Evolutionary conservation across 306 rosid species (phyloP).

Genomic region (Prunus mongolica): DNA sequence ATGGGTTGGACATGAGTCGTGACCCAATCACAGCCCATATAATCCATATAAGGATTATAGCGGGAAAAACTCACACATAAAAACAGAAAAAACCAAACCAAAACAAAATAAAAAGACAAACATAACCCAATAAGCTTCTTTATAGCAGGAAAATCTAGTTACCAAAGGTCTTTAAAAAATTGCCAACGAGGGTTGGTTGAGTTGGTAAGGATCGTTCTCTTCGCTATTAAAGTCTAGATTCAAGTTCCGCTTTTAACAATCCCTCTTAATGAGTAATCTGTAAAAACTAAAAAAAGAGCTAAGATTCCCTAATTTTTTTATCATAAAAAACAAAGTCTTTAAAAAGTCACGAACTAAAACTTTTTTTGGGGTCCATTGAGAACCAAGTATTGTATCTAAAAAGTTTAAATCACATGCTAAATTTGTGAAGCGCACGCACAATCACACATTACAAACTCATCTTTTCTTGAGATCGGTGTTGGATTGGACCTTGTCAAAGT

Average conservation of each 20-base stretch:
- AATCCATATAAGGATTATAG: too few species aligned
- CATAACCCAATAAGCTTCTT: not conserved
- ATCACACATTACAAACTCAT: not conserved
- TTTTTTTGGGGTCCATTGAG: not conserved
- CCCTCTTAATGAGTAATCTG: rapidly evolving
- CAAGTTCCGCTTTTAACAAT: rapidly evolving
- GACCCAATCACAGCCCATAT: too few species aligned
- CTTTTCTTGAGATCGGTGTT: not conserved
- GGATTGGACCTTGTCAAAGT: not conserved
- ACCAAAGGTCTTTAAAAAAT: not conserved
- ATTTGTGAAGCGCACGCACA: not conserved
- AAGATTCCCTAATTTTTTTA: rapidly evolving
- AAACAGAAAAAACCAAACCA: too few species aligned
- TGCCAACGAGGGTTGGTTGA: not conserved
- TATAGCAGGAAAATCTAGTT: not conserved
- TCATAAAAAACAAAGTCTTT: too few species aligned
- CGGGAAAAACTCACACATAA: too few species aligned
- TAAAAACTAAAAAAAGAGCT: too few species aligned
- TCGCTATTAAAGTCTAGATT: rapidly evolving
- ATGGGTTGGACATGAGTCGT: too few species aligned
- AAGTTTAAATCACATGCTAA: not conserved
- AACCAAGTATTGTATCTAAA: not conserved
- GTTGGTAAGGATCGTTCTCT: too few species aligned
- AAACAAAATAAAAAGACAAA: not conserved
- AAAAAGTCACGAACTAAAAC: not conserved